Evolutionary conservation across 495 filamentous ascomycete genomes (phyloP).

Genomic region (Parathielavia appendiculata): DNA sequence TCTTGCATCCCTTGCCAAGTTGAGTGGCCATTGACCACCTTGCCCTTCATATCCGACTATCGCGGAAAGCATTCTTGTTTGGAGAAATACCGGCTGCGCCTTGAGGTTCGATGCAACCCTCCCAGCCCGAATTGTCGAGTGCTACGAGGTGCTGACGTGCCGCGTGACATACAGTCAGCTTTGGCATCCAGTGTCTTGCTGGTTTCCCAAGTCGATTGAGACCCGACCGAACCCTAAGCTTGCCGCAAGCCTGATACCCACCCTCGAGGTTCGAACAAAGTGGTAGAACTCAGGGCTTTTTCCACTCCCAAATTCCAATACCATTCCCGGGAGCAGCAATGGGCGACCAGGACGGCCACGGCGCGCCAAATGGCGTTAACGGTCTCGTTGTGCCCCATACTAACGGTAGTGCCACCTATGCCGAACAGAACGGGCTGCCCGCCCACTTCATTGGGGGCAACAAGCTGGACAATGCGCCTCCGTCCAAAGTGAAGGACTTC

Average conservation of each 20-base stretch:
- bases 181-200: conserved; percentile 5
- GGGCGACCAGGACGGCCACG: conserved; percentile 48
- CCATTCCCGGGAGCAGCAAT: conserved; percentile 29
- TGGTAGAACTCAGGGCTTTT: background rate
- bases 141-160: conserved; percentile 3
- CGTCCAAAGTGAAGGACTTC: conserved; percentile 89
- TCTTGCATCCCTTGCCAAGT: conserved; percentile 26
- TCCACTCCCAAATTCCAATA: background rate
- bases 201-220: conserved; percentile 8
- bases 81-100: background rate
- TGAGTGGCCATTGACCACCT: conserved; percentile 9
- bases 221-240: conserved; percentile 8
- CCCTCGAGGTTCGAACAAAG: conserved; percentile 13
- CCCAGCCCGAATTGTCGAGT: background rate
- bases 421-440: conserved; percentile 72
- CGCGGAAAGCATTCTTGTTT: conserved; percentile 2
- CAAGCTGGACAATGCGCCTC: conserved; percentile 67
- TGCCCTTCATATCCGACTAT: background rate
- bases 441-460: conserved; percentile 97
- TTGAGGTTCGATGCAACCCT: conserved; percentile 6
- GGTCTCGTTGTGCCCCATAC: conserved; percentile 38
- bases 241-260: background rate
- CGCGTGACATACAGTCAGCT: background rate
- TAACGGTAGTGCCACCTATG: conserved; percentile 54
- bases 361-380: conserved; percentile 27